These are phyloP conservation scores for Cystoisospora suis DNA, from an alignment of 169 alveolate species.

Conservation along the genomic window DNA sequence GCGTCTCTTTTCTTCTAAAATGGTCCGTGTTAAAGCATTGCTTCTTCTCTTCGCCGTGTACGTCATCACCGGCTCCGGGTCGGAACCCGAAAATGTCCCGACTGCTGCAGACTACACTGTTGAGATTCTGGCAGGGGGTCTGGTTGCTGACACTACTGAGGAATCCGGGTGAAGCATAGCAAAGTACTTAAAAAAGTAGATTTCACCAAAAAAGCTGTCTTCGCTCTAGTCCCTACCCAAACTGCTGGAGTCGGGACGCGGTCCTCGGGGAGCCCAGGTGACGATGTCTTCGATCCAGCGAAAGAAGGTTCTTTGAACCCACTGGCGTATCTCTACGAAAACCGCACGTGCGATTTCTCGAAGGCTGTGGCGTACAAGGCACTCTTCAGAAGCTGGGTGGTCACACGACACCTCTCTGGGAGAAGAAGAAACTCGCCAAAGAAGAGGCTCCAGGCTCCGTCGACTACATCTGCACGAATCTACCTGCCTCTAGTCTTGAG, in stretches of 20 bases:
- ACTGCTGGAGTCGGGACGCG: no score
- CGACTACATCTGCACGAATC: background rate
- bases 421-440: background rate
- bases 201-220: no score
- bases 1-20: no score
- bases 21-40: no score
- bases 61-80: no score
- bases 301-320: no score
- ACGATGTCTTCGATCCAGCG: background rate
- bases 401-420: background rate
- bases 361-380: background rate
- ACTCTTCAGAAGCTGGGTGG: background rate
- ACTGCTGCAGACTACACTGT: background rate
- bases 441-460: background rate
- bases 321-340: background rate
- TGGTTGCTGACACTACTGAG: background rate
- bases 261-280: no score
- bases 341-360: background rate
- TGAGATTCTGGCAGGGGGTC: background rate
- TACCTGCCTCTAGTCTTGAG: background rate
- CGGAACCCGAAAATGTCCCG: no score
- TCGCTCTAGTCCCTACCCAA: no score
- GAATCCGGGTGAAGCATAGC: no score
- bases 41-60: no score
- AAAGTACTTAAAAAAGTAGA: no score